phyloP scores from a whole-genome alignment of 352 stramenopile genomes.

The Phytophthora aleatoria region DNA sequence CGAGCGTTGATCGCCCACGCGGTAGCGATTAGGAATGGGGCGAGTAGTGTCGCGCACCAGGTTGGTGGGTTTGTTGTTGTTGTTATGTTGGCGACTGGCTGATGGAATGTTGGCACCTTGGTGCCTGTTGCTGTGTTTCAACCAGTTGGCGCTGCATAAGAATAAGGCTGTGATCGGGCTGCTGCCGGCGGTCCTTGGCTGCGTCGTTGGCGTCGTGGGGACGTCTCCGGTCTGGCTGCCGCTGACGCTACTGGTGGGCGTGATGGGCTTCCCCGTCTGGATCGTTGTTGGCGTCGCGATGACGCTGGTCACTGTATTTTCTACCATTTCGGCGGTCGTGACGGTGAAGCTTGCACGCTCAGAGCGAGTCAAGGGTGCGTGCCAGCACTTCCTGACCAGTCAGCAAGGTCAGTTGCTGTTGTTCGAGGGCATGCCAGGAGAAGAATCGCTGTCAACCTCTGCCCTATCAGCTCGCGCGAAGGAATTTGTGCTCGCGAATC shows the following conservation, averaged over 20 bases:
- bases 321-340: slow-evolving; percentile 54
- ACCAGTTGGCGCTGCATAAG: slow-evolving; percentile 61
- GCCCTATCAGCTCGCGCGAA: slow-evolving; percentile 38
- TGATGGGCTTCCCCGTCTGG: slow-evolving; percentile 72
- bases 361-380: slow-evolving; percentile 46
- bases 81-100: slow-evolving; percentile 1
- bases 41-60: slow-evolving; percentile 44
- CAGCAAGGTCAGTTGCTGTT: slow-evolving; percentile 67
- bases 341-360: slow-evolving; percentile 55
- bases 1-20: slow-evolving; percentile 46
- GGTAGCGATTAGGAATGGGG: slow-evolving; percentile 47
- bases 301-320: slow-evolving; percentile 54
- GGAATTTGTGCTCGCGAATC: slow-evolving; percentile 59
- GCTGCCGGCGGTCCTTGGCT: slow-evolving; percentile 50
- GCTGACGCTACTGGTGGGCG: slow-evolving; percentile 52
- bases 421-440: slow-evolving; percentile 51
- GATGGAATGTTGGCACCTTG: neutral
- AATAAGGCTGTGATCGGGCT: slow-evolving; percentile 61
- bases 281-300: slow-evolving; percentile 47
- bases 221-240: slow-evolving; percentile 67
- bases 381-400: slow-evolving; percentile 52
- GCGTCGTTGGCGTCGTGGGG: slow-evolving; percentile 45
- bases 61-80: slow-evolving; percentile 20
- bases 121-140: neutral
- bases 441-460: slow-evolving; percentile 33